Conservation (phyloP, 106 monocot species). For the Acorus gramineus region DNA sequence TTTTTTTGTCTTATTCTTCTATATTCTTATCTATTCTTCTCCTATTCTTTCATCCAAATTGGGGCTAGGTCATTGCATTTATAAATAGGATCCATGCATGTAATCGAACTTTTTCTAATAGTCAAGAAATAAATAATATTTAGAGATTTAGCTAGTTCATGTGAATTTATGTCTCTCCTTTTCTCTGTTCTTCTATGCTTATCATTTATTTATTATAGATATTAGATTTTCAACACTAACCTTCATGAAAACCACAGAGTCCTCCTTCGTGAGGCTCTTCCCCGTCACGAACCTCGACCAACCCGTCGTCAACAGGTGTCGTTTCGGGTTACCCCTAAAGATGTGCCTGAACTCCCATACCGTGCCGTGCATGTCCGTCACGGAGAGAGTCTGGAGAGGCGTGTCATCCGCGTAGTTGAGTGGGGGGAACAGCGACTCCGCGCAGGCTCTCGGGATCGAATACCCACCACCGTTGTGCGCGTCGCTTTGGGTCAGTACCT, state of each 20-base stretch:
- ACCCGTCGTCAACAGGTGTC: constrained; percentile 66
- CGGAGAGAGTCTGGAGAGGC: constrained; percentile 32
- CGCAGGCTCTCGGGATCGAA: constrained; percentile 60
- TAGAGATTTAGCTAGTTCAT: no score
- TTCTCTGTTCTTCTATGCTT: no score
- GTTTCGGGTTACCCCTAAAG: constrained; percentile 51
- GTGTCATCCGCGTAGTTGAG: constrained; percentile 27
- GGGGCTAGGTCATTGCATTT: no score
- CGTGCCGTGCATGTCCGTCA: constrained; percentile 41
- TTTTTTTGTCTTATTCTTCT: no score
- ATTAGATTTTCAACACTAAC: not conserved
- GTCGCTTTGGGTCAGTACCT: constrained; percentile 63
- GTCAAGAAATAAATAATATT: no score
- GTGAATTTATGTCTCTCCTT: no score
- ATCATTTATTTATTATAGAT: no score
- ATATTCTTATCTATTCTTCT: no score
- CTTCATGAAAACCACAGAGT: constrained; percentile 47
- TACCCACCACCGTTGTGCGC: constrained; percentile 79
- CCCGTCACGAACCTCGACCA: constrained; percentile 61
- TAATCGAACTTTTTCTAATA: no score
- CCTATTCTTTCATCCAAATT: no score
- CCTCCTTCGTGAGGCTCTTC: constrained; percentile 60
- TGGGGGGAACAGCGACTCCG: constrained; percentile 47
- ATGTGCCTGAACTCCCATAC: constrained; percentile 60
- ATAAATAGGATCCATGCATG: no score